Evolutionary conservation across 164 flowering plant genomes (phyloP).

Genomic region (Macadamia tetraphylla): DNA sequence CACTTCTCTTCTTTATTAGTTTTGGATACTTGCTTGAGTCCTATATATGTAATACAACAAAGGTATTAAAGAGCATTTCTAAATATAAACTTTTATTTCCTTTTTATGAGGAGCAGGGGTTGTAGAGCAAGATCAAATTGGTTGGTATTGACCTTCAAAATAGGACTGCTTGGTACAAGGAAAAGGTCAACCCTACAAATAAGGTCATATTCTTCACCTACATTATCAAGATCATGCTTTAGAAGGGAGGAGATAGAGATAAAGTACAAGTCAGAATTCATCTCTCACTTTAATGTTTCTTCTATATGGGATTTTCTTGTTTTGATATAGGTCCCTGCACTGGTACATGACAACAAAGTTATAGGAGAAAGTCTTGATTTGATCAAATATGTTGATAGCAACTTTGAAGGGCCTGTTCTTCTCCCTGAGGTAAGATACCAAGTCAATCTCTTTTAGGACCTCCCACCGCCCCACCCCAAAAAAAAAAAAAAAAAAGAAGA

Average conservation of each 20-base stretch:
- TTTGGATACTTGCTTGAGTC: background rate
- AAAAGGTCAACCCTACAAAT: conserved; percentile 57
- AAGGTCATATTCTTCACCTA: conserved; percentile 33
- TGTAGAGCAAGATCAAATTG: conserved; percentile 54
- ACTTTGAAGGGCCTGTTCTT: conserved; percentile 69
- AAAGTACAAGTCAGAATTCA: no score
- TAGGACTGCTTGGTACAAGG: conserved; percentile 74
- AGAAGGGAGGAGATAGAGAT: no score
- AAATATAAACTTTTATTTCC: no score
- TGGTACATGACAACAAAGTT: conserved; percentile 58
- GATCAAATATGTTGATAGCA: conserved; percentile 48
- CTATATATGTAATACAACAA: background rate
- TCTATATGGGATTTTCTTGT: no score
- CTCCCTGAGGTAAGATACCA: conserved; percentile 39
- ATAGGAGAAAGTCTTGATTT: conserved; percentile 65
- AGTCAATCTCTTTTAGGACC: no score
- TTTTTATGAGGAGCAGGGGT: conserved; percentile 30
- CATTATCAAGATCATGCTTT: no score
- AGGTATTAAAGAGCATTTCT: background rate
- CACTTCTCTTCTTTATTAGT: background rate
- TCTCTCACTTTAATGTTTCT: no score
- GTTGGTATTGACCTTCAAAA: conserved; percentile 48
- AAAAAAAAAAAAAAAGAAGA: no score
- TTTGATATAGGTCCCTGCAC: conserved; percentile 51
- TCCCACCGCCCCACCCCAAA: no score